Base-by-base conservation (phyloP, 192 early-diverging fungal species). In the Coemansia sp. region DNA sequence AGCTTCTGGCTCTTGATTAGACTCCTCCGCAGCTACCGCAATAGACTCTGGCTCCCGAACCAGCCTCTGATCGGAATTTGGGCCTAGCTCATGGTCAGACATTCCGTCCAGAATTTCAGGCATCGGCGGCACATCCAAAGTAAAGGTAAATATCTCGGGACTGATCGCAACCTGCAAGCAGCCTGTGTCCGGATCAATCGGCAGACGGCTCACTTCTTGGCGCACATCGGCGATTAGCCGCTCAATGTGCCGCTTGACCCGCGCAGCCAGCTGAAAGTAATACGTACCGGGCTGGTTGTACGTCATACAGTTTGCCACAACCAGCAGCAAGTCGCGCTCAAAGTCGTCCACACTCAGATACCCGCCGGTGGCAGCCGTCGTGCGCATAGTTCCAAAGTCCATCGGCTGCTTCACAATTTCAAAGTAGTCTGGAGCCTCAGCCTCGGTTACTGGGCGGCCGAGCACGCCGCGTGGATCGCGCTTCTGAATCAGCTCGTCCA, bases 351-450 rank as follows among this genome's bases (percentile, higher is more conserved):
- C n/a, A 1, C 67, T 49, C 0, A 56, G 38, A 65, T 96, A 96
- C 56, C 75, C 60, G 45, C 83, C 77, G 2, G 50, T 62, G 14
- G 83, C 72, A 11, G 94, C 29, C 63, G 88, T 89, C 3, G 75
- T 62, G 11, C 71, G 37, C 39, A 96, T 87, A 0, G 83, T 89
- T 32, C 73, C 69, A 57, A 94, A 90, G 53, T 89, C 89, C 92
- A 96, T 96, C 0, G 94, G 92, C 8, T 80, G 49, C 25, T 67
- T 76, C 35, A 96, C 85, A 45, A 90, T 64, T 6, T 83, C 69
- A n/a, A 72, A 60, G 76, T 96, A 96, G 62, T 96, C 94, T 0
- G 92, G 87, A 0, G 88, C 91, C 29, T 85, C 71, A 6, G 82
- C 84, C 4, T 65, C 51, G 24, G 86, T 77, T 2, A 96, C 92